Base-by-base conservation (phyloP, 306 rosid species). In the Alnus glutinosa region DNA sequence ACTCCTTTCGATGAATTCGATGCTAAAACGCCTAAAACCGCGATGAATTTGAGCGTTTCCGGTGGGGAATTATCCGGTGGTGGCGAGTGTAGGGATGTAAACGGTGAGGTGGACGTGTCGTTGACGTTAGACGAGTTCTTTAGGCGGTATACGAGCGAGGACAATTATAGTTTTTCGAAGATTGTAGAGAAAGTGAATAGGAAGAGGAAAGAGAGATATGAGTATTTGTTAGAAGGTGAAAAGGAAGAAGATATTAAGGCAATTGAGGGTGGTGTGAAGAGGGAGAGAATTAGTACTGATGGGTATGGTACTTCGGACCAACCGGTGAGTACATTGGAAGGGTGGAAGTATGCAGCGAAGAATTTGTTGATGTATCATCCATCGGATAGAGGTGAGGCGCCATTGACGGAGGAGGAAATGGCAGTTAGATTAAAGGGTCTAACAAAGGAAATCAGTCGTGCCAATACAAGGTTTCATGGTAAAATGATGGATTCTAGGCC, bases 331-430 rank as follows among this genome's bases (percentile, higher is more conserved):
- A 85, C 98, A 3, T 81, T 96, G 89, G 97, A 96, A 49, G 92
- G 98, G 4, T 93, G 99, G 96, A 93, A 93, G 4, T 96, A 86
- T 69, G 86, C 89, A 3, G 93, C 96, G 0, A 93, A 93, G 82
- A 96, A 96, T 84, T 75, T 96, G 83, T 80, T 96, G 82, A 96
- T 96, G 99, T 93, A 96, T 75, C 99, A 96, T 80, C 98, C 98
- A 5, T 80, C 93, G 19, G 99, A 95, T 87, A 75, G 90, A 1
- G 99, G 99, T 5, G 99, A 93, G 84, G 99, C 75, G 13, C 90
- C 94, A 0, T 80, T 96, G 83, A 96, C 99, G 1, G 91, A 88
- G 83, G 98, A 91, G 85, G 99, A 96, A 79, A 74, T 74, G 57
- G 90, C 94, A 0, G 76, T 81, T 66, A 87, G 99, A 80, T 77